Conservation (phyloP, 352 stramenopile genomes). For the Phytophthora crassamura region DNA sequence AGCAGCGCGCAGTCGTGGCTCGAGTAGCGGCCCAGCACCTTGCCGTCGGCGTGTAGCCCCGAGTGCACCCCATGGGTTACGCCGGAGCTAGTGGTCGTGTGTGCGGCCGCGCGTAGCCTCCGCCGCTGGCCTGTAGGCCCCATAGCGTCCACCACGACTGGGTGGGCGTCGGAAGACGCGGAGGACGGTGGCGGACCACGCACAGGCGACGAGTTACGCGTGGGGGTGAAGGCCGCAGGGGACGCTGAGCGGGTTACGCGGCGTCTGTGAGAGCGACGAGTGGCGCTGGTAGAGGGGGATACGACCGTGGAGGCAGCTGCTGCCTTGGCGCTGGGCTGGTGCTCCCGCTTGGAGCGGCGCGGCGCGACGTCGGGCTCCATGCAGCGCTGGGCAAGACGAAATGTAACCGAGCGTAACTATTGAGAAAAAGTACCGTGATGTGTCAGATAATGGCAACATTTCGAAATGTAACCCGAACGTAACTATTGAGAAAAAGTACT, state of each 20-base stretch:
- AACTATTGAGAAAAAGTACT: too few relatives aligned
- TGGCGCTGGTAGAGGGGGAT: not conserved
- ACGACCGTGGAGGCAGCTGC: not conserved
- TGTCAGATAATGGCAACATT: too few relatives aligned
- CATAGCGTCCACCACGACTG: conserved; percentile 3
- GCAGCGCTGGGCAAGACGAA: too few relatives aligned
- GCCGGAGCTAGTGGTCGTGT: conserved; percentile 10
- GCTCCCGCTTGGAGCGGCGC: conserved; percentile 51
- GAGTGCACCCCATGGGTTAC: conserved; percentile 11
- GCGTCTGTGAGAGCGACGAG: conserved; percentile 38
- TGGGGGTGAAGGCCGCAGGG: conserved; percentile 8
- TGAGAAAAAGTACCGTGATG: too few relatives aligned
- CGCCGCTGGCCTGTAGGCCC: conserved; percentile 17
- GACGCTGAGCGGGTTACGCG: conserved; percentile 15
- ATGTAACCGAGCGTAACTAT: too few relatives aligned
- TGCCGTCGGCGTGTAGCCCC: conserved; percentile 25
- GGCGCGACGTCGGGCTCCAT: conserved; percentile 10
- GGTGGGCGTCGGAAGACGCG: conserved; percentile 4
- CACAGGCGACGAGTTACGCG: conserved; percentile 15
- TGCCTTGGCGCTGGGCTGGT: conserved; percentile 29
- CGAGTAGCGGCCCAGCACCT: conserved; percentile 55
- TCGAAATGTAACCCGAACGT: too few relatives aligned
- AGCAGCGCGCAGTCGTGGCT: conserved; percentile 57
- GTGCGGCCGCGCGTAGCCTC: conserved; percentile 20
- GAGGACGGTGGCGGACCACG: not conserved